Base-by-base conservation (phyloP, 306 rosid species). In the Sophora flavescens region DNA sequence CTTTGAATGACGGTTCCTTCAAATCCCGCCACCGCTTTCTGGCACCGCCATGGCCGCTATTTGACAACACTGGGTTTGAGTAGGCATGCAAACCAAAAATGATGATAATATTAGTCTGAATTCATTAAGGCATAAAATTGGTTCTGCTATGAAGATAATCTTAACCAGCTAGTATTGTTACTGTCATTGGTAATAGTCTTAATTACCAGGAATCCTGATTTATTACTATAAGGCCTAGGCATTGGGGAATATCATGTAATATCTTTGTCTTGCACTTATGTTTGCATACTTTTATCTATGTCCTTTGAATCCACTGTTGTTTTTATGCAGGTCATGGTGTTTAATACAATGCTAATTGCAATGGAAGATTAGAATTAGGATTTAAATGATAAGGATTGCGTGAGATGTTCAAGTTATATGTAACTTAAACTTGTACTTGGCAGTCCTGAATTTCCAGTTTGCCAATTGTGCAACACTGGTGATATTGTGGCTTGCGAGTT, bases 241-340 rank as follows among this genome's bases (percentile, higher is more conserved):
- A 22, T 22, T 22, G 16, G 56, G 50, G 15, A 67, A 52, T 47
- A 17, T 51, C 17, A 44, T 22, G 17, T 17, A 42, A 50, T 41
- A 51, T 63, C 48, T 74, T 33, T 62, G 64, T 36, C 42, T 56
- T 63, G 54, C 14, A 8, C 32, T 63, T 63, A 8, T 60, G 30
- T 74, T 74, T n/a, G n/a, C 38, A 14, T 52, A 22, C 56, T 38
- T 10, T 17, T 32, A 63, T 50, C 39, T 16, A 6, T 32, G 32
- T n/a, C 63, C 70, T 63, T 63, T 48, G 41, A 62, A 75, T 75
- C 50, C 1, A n/a, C 28, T 54, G 61, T 16, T 47, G 45, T 14
- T 61, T 61, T 33, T 13, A 33, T 61, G 11, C 36, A n/a, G 3
- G 6, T 6, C 67, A 59, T 52, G 62, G 30, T 41, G 67, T 63